Conservation (phyloP, 805 yeast species). For the Wickerhamiella dianesei region DNA sequence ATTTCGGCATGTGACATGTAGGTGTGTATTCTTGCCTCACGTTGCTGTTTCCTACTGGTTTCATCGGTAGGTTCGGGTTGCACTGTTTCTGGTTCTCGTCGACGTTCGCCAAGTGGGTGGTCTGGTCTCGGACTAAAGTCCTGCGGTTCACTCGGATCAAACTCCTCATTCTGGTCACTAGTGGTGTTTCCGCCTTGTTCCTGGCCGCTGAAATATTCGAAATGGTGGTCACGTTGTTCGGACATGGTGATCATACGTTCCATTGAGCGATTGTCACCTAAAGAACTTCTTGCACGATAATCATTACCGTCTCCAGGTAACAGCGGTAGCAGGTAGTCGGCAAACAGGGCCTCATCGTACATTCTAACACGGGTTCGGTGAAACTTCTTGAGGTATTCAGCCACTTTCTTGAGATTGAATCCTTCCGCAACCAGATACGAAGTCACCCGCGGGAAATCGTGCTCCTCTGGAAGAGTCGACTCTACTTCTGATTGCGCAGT, state of each 20-base stretch:
- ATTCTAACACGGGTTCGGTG: slow-evolving; percentile 79
- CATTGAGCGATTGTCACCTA: slow-evolving; percentile 37
- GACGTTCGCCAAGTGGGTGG: neutral
- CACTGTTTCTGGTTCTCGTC: neutral
- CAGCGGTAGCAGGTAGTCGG: slow-evolving; percentile 75
- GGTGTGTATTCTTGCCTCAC: slow-evolving; percentile 22
- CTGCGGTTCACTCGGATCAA: slow-evolving; percentile 89
- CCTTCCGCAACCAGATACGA: slow-evolving; percentile 86
- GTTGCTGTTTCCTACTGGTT: neutral
- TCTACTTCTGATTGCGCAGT: slow-evolving; percentile 3
- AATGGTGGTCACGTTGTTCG: slow-evolving; percentile 83
- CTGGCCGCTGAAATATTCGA: slow-evolving; percentile 64
- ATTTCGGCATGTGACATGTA: slow-evolving; percentile 55
- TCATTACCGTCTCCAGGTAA: slow-evolving; percentile 50
- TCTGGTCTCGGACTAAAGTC: slow-evolving; percentile 42
- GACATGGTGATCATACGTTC: slow-evolving; percentile 66
- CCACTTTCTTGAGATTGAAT: slow-evolving; percentile 49
- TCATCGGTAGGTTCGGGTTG: too few relatives aligned
- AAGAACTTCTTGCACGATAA: slow-evolving; percentile 24
- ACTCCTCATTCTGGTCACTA: slow-evolving; percentile 29
- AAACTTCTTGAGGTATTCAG: slow-evolving; percentile 47
- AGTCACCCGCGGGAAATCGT: slow-evolving; percentile 68
- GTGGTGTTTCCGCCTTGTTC: slow-evolving; percentile 27
- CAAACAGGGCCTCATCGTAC: slow-evolving; percentile 88
- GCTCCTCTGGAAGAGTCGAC: slow-evolving; percentile 24